Evolutionary conservation across 331 rosid genomes (phyloP).

Genomic region (Acacia concinna): DNA sequence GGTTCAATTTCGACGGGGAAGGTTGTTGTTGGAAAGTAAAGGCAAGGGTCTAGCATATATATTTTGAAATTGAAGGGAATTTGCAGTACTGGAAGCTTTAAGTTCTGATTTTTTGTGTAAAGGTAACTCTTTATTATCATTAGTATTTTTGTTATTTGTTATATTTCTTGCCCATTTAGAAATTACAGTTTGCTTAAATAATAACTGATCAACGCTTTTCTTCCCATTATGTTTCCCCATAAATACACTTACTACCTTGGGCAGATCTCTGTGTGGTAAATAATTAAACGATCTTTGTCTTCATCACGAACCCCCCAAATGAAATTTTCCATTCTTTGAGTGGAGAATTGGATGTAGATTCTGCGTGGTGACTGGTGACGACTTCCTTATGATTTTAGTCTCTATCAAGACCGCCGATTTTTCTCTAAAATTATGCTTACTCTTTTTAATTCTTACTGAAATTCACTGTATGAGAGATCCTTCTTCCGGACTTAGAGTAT

Average conservation of each 20-base stretch:
- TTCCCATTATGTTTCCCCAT: background rate
- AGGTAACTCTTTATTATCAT: slow-evolving; percentile 33
- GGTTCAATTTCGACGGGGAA: slow-evolving; percentile 9
- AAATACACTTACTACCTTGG: background rate
- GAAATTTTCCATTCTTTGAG: background rate
- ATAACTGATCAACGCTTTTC: background rate
- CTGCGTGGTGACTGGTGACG: background rate
- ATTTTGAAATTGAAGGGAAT: background rate
- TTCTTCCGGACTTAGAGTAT: background rate
- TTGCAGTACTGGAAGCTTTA: slow-evolving; percentile 12
- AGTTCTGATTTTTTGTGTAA: slow-evolving; percentile 3
- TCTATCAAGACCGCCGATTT: background rate
- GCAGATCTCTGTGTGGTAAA: slow-evolving; percentile 28
- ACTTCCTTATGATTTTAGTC: background rate
- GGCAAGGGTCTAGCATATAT: background rate
- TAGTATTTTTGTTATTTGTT: background rate
- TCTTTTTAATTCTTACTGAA: background rate
- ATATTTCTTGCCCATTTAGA: slow-evolving; percentile 28
- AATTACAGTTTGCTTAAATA: background rate
- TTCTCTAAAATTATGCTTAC: slow-evolving; percentile 1
- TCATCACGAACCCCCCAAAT: background rate
- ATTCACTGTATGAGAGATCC: slow-evolving; percentile 2
- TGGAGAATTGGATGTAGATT: slow-evolving; percentile 12
- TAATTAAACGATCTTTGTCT: background rate
- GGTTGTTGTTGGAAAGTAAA: slow-evolving; percentile 19